phyloP scores from a whole-genome alignment of 2,329 filamentous ascomycete species.

The Coniochaeta sp. region DNA sequence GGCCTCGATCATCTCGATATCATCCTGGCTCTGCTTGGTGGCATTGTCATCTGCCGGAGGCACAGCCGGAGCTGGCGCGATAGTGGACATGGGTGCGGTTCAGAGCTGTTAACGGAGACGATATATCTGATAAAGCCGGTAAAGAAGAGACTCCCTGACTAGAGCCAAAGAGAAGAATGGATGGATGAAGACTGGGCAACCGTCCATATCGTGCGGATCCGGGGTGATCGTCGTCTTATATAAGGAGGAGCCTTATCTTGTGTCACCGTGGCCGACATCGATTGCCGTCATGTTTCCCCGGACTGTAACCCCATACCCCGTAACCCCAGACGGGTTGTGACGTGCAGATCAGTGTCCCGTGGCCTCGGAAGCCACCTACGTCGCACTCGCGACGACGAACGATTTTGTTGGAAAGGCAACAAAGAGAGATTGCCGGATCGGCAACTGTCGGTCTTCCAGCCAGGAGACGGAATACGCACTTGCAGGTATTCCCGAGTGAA shows the following conservation, averaged over 20 bases:
- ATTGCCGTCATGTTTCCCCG: not conserved
- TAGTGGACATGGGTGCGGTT: not conserved
- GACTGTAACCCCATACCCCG: not conserved
- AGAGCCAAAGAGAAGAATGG: no score
- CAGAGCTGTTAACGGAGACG: not conserved
- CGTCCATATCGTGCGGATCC: no score
- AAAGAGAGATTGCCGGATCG: no score
- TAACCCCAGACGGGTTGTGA: no score
- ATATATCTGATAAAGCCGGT: not conserved
- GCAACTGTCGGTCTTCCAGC: no score
- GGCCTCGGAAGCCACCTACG: not conserved
- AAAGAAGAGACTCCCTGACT: no score
- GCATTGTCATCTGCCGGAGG: not conserved
- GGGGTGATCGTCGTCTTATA: no score
- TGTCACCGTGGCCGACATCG: not conserved
- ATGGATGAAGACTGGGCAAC: no score
- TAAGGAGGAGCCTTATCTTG: no score
- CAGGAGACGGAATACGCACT: no score
- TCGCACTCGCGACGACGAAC: no score
- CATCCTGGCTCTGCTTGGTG: slow-evolving; percentile 6
- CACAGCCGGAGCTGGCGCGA: not conserved
- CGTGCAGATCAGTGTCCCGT: not conserved
- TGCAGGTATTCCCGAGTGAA: no score
- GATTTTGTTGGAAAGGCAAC: not conserved
- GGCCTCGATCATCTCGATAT: slow-evolving; percentile 10